phyloP scores from a whole-genome alignment of 1,284 basidiomycete species.

The Sporisorium sorghi region DNA sequence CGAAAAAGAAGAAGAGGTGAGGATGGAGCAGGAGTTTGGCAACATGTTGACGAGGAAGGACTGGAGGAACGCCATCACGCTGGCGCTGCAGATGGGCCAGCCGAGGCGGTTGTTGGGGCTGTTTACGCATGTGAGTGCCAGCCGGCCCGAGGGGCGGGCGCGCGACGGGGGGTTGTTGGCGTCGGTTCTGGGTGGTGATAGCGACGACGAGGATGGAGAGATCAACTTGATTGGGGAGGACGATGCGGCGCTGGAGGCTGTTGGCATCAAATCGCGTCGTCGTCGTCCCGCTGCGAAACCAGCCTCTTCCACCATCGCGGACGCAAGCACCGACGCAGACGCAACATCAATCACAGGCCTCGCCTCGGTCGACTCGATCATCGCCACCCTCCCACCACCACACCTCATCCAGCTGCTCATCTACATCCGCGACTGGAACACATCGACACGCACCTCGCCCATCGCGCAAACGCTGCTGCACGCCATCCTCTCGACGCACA shows the following conservation, averaged over 20 bases:
- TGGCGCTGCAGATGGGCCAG: slow-evolving; percentile 91
- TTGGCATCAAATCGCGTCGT: background rate
- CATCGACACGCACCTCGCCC: slow-evolving; percentile 83
- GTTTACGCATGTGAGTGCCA: slow-evolving; percentile 73
- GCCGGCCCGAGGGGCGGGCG: slow-evolving; percentile 33
- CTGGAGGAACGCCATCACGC: slow-evolving; percentile 87
- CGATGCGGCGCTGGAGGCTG: slow-evolving; percentile 6
- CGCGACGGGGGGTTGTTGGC: slow-evolving; percentile 3
- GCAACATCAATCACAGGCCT: slow-evolving; percentile 60
- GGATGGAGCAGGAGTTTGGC: slow-evolving; percentile 88
- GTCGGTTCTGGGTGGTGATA: slow-evolving; percentile 7
- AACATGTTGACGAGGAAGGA: slow-evolving; percentile 90
- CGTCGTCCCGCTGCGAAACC: background rate
- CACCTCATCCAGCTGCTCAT: slow-evolving; percentile 85
- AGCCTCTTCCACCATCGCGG: background rate
- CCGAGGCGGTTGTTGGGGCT: slow-evolving; percentile 86
- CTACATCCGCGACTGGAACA: slow-evolving; percentile 93
- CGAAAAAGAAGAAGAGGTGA: slow-evolving; percentile 49
- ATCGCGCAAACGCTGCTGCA: slow-evolving; percentile 88
- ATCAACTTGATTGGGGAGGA: background rate
- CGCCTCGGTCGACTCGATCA: slow-evolving; percentile 72
- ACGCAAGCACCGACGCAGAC: slow-evolving; percentile 9
- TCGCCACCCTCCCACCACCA: slow-evolving; percentile 77
- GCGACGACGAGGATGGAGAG: slow-evolving; percentile 16
- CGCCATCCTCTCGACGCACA: slow-evolving; percentile 81